Evolutionary conservation across 805 yeast species (phyloP).

Genomic region (Yamadazyma akitaensis): DNA sequence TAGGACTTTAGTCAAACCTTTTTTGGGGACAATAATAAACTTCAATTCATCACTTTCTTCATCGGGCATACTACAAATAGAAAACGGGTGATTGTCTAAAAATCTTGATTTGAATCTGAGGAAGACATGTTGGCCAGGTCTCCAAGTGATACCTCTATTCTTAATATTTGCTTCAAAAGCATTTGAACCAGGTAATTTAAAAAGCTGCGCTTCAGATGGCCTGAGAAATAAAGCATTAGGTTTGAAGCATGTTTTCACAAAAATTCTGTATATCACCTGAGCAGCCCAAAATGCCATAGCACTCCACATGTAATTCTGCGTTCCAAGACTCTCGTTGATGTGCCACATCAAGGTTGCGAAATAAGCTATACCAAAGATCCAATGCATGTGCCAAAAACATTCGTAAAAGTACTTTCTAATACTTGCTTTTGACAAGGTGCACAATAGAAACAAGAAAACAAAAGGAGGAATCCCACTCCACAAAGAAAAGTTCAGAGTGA

Average conservation of each 20-base stretch:
- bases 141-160: conserved; percentile 39
- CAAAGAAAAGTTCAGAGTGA: conserved; percentile 19
- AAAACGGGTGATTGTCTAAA: conserved; percentile 56
- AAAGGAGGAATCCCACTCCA: conserved; percentile 48
- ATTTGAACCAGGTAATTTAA: conserved; percentile 19
- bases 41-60: conserved; percentile 28
- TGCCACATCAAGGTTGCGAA: conserved; percentile 48
- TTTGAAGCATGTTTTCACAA: conserved; percentile 44
- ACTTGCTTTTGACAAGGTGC: conserved; percentile 39
- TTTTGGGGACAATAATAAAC: conserved; percentile 43
- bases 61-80: conserved; percentile 37
- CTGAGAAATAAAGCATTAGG: conserved; percentile 41
- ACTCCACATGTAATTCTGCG: conserved; percentile 46
- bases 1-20: conserved; percentile 44
- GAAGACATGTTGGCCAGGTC: conserved; percentile 55
- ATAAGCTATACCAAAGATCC: conserved; percentile 50
- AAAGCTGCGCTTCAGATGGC: conserved; percentile 32
- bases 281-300: conserved; percentile 50
- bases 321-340: conserved; percentile 27
- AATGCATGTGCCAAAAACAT: conserved; percentile 48
- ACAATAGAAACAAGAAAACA: conserved; percentile 41
- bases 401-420: conserved; percentile 45
- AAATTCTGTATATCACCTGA: conserved; percentile 46
- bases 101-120: conserved; percentile 42
- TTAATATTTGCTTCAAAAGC: conserved; percentile 35